Percentiles rank a stretch among this genome's conserved stretches.
These are phyloP conservation scores for Myxozyma geophila DNA, from an alignment of 805 yeast species.

Conservation along the genomic window DNA sequence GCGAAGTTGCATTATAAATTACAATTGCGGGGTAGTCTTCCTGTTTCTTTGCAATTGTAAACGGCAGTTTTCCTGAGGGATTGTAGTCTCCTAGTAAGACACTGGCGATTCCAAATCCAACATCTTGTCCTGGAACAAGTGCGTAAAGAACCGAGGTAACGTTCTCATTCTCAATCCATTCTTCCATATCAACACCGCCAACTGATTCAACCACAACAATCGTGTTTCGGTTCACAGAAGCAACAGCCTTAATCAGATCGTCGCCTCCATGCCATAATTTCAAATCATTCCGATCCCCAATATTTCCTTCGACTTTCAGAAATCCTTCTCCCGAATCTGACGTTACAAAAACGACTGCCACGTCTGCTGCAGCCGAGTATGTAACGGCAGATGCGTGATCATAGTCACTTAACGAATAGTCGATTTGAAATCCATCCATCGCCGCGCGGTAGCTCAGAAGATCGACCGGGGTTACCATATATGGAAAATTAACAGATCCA, in stretches of 20 bases:
- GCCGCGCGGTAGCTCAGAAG: slow-evolving; percentile 57
- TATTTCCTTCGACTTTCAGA: slow-evolving; percentile 60
- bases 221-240: slow-evolving; percentile 57
- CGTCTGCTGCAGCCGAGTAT: slow-evolving; percentile 55
- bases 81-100: slow-evolving; percentile 63
- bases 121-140: slow-evolving; percentile 61
- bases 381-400: slow-evolving; percentile 52
- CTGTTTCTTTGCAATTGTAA: slow-evolving; percentile 61
- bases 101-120: slow-evolving; percentile 63
- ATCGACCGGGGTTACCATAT: slow-evolving; percentile 62
- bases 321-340: slow-evolving; percentile 65
- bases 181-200: slow-evolving; percentile 64
- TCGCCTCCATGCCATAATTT: slow-evolving; percentile 65
- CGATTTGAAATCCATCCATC: slow-evolving; percentile 53
- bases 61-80: slow-evolving; percentile 68
- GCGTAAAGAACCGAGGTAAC: slow-evolving; percentile 62
- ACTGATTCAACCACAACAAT: slow-evolving; percentile 64
- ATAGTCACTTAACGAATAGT: slow-evolving; percentile 54
- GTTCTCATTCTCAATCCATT: slow-evolving; percentile 59
- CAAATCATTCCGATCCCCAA: slow-evolving; percentile 60
- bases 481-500: slow-evolving; percentile 61
- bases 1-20: slow-evolving; percentile 41
- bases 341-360: slow-evolving; percentile 59
- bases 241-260: slow-evolving; percentile 54
- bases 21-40: slow-evolving; percentile 53